phyloP scores from a whole-genome alignment of 257 asterid species.

The Paulownia fortunei region DNA sequence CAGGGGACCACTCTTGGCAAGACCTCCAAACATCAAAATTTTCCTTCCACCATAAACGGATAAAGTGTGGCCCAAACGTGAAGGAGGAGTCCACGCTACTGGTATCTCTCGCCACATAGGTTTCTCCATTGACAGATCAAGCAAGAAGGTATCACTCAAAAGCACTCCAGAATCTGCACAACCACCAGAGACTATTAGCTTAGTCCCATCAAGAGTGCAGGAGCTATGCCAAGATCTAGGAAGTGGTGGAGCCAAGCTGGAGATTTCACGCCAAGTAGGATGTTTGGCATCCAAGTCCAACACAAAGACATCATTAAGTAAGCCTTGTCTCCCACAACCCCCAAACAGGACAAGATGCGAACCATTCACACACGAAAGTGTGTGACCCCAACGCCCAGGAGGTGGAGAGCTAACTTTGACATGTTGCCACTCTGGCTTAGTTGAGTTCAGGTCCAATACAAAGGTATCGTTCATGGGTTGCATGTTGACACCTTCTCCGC shows the following conservation, averaged over 20 bases:
- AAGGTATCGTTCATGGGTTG: conserved; percentile 92
- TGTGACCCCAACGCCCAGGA: conserved; percentile 95
- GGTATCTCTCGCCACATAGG: conserved; percentile 89
- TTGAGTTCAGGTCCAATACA: conserved; percentile 78
- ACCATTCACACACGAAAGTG: conserved; percentile 88
- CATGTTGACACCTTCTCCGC: conserved; percentile 97
- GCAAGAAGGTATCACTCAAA: conserved; percentile 78
- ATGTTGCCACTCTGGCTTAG: conserved; percentile 76
- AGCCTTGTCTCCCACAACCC: conserved; percentile 90
- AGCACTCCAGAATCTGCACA: conserved; percentile 92
- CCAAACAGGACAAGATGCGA: conserved; percentile 85
- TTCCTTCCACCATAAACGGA: conserved; percentile 82
- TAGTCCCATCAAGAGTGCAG: conserved; percentile 89
- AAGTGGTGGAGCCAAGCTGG: conserved; percentile 84
- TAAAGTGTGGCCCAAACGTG: conserved; percentile 82
- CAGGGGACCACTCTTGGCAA: conserved; percentile 75
- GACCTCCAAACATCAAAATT: conserved; percentile 93
- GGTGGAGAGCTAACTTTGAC: conserved; percentile 87
- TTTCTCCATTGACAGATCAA: conserved; percentile 80
- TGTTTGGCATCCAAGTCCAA: conserved; percentile 85
- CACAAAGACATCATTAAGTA: conserved; percentile 83
- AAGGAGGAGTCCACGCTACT: conserved; percentile 85
- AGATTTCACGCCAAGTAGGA: conserved; percentile 88
- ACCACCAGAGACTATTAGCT: conserved; percentile 91
- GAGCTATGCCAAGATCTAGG: conserved; percentile 98